phyloP scores from a whole-genome alignment of 225 moss, liverwort and hornwort genomes.

The Bryum argenteum region DNA sequence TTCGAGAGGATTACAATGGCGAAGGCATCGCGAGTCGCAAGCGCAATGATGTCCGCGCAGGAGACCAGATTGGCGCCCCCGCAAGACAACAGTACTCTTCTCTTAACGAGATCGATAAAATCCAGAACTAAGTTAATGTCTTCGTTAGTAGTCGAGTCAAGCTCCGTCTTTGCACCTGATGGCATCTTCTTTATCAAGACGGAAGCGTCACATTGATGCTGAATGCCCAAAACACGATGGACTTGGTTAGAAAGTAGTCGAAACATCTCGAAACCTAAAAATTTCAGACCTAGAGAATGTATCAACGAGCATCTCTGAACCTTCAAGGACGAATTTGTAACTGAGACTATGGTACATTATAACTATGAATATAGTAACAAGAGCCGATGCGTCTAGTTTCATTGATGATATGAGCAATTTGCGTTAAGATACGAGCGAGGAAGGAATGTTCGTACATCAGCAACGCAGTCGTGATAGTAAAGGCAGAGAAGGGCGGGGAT shows the following conservation, averaged over 20 bases:
- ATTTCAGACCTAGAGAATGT: background rate
- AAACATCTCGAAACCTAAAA: background rate
- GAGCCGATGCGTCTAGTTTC: no score
- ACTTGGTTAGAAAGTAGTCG: background rate
- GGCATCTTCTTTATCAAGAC: slow-evolving; percentile 40
- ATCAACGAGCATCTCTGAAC: background rate
- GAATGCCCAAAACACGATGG: background rate
- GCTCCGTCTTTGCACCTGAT: slow-evolving; percentile 20
- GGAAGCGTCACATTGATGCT: slow-evolving; percentile 50
- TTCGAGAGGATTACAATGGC: slow-evolving; percentile 29
- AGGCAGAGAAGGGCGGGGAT: slow-evolving; percentile 42
- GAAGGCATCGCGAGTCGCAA: slow-evolving; percentile 47
- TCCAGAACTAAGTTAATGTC: slow-evolving; percentile 33
- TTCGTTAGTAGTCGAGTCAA: slow-evolving; percentile 7
- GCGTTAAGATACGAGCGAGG: background rate
- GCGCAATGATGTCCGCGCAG: slow-evolving; percentile 54
- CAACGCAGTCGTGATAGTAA: slow-evolving; percentile 56
- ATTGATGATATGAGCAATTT: no score
- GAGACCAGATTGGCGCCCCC: slow-evolving; percentile 34
- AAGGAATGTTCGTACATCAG: slow-evolving; percentile 30
- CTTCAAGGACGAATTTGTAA: background rate
- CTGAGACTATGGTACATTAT: background rate
- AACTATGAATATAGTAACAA: background rate
- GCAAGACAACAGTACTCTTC: slow-evolving; percentile 28
- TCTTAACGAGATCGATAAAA: slow-evolving; percentile 45